These are phyloP conservation scores for Bipolaris oryzae DNA, from an alignment of 2,329 filamentous ascomycete species.

Conservation along the genomic window DNA sequence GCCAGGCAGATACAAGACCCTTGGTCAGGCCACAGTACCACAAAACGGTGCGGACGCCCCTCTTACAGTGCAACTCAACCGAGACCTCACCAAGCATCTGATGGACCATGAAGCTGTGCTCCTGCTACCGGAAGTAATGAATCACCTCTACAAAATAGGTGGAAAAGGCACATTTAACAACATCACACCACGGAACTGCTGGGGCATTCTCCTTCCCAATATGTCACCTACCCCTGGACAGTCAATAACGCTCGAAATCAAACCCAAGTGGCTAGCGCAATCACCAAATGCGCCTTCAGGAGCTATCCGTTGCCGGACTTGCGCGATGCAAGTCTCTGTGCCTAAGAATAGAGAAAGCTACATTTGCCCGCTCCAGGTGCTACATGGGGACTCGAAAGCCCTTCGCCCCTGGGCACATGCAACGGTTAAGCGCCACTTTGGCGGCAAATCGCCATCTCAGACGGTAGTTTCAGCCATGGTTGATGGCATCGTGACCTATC, in stretches of 20 bases:
- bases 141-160: slow-evolving; percentile 13
- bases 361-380: slow-evolving; percentile 51
- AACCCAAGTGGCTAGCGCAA: slow-evolving; percentile 57
- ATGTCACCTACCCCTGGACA: slow-evolving; percentile 33
- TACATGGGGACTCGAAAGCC: slow-evolving; percentile 33
- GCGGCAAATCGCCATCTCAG: neutral
- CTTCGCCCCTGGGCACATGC: slow-evolving; percentile 24
- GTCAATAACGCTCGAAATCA: slow-evolving; percentile 50
- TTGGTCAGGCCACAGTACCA: slow-evolving; percentile 2
- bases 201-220: slow-evolving; percentile 40
- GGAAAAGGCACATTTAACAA: slow-evolving; percentile 15
- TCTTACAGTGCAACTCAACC: slow-evolving; percentile 8
- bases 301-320: slow-evolving; percentile 54
- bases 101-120: slow-evolving; percentile 29
- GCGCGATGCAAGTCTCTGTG: slow-evolving; percentile 51
- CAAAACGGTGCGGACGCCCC: slow-evolving; percentile 3
- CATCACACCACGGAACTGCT: slow-evolving; percentile 3
- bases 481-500: slow-evolving; percentile 27
- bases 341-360: slow-evolving; percentile 24
- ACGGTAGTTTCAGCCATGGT: slow-evolving; percentile 11
- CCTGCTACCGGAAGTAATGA: slow-evolving; percentile 19
- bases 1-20: slow-evolving; percentile 6
- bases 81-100: slow-evolving; percentile 21
- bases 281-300: slow-evolving; percentile 52
- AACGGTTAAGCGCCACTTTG: slow-evolving; percentile 20